Base-by-base conservation (phyloP, 2,329 filamentous ascomycete genomes). In the Fusarium torreyae region DNA sequence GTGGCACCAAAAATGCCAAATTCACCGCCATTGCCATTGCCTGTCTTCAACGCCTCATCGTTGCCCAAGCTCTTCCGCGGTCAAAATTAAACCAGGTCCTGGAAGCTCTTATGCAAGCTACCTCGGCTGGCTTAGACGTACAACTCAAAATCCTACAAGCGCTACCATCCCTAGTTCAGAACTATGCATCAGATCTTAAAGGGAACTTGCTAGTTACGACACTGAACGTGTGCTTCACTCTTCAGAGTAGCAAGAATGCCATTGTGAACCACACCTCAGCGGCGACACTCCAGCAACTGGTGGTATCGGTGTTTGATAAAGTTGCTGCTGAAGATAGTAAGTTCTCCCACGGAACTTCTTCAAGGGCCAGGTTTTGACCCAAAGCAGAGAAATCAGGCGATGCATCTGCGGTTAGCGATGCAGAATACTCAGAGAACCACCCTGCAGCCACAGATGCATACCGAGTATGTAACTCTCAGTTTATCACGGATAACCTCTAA, bases 111-210 rank as follows among this genome's bases (percentile, higher is more conserved):
- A 91, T 91, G 77, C 93, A 97, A 77, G 94, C 93, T 49, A 92
- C 93, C 71, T 94, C 84, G 78, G 91, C 93, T 76, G 84, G 89
- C 15, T 82, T 97, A 62, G 96, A 99, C 81, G 92, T 98, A 4
- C 96, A 99, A 77, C 88, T 99, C 71, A 98, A 98, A 80, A 96
- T 98, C 53, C 83, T 99, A 15, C 96, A 99, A 78, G 94, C 94
- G 2, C 82, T 99, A 17, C 96, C 96, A 6, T 93, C 94, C 2
- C 81, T 99, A 36, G 82, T 98, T 24, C 94, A 98, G 72, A 97
- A 97, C 74, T 98, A 98, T 80, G 89, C 93, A 0, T 85, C 87
- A 36, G 92, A 97, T 58, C 83, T 99, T 38, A 90, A 91, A 63
- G 94, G 92, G 3, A 92, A 95, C 63, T 83, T 97, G 34, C 85